Evolutionary conservation across 2,329 filamentous ascomycete genomes (phyloP), one percentile per base, ranked within the genome.

Genomic region (Alternaria ventricosa): DNA sequence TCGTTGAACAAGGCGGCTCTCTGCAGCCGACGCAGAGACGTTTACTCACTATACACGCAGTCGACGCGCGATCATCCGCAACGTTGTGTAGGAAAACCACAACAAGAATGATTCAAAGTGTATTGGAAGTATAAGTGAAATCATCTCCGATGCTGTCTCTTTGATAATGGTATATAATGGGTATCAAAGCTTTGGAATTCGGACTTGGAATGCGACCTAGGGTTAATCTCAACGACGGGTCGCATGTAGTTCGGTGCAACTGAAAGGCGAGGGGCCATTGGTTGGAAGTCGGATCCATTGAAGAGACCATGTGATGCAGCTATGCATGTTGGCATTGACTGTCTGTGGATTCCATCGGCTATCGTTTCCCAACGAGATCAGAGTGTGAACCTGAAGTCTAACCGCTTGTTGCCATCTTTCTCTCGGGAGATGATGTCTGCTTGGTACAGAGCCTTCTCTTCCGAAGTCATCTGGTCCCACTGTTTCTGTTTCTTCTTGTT

Each of bases 381-480:
- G n/a, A 68, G 15, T 10, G 75, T 75, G 56, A 81, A 82, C 18
- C 80, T 71, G 57, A 81, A 82, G 55, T 81, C 79, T 58, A 81
- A 57, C 13, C 81, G 70, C 69, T 79, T 81, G 57, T 81, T 82
- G 0, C 80, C 81, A 33, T 80, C 74, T 12, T 62, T 43, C 57
- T 75, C 70, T 30, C 74, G 71, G 36, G 73, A 66, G 4, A 63
- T 60, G 6, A 70, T 61, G 61, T 82, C 80, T 8, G 73, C 67
- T 41, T 87, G 77, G 71, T 89, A 89, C 20, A 82, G 66, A 2
- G 77, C 76, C 70, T 82, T 81, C 70, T 87, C 82, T 18, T 85
- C 82, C 43, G 80, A 77, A 8, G 73, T 83, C 82, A 88, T 83
- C 8, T 76, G 75, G 15, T 80, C 76, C 86, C 87, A 88, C 15